phyloP scores from a whole-genome alignment of 768 basidiomycete genomes.

The Rhodotorula kratochvilovae region DNA sequence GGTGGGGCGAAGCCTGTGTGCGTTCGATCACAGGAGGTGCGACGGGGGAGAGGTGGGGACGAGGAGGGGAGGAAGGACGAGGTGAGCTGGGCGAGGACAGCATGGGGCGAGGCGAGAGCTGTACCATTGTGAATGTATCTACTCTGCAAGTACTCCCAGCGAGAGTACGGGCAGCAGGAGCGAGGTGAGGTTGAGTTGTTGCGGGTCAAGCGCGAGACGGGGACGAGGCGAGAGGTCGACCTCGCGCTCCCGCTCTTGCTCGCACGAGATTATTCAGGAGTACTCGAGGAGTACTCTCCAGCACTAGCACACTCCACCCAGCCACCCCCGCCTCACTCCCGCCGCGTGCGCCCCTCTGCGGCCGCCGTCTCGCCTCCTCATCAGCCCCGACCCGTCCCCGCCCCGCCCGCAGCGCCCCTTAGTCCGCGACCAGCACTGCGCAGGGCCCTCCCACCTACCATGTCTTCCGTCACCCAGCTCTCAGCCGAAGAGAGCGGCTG shows the following conservation, averaged over 20 bases:
- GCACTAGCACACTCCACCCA: not conserved
- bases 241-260: too few relatives aligned
- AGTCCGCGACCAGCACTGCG: not conserved
- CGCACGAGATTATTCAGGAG: too few relatives aligned
- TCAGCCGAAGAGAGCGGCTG: constrained; percentile 56
- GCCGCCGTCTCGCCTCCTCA: not conserved
- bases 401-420: not conserved
- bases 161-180: not conserved
- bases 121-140: not conserved
- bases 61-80: not conserved
- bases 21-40: too few relatives aligned
- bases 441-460: not conserved
- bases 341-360: not conserved
- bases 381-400: not conserved
- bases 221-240: too few relatives aligned
- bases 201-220: too few relatives aligned
- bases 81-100: not conserved
- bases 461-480: constrained; percentile 7
- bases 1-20: not conserved
- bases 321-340: not conserved
- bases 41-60: not conserved
- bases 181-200: not conserved
- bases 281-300: too few relatives aligned
- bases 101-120: not conserved
- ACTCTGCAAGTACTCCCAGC: not conserved